Percentiles rank a stretch among this genome's conserved stretches.
These are phyloP conservation scores for Fusarium irregulare DNA, from an alignment of 2,329 filamentous ascomycete species.

Conservation along the genomic window DNA sequence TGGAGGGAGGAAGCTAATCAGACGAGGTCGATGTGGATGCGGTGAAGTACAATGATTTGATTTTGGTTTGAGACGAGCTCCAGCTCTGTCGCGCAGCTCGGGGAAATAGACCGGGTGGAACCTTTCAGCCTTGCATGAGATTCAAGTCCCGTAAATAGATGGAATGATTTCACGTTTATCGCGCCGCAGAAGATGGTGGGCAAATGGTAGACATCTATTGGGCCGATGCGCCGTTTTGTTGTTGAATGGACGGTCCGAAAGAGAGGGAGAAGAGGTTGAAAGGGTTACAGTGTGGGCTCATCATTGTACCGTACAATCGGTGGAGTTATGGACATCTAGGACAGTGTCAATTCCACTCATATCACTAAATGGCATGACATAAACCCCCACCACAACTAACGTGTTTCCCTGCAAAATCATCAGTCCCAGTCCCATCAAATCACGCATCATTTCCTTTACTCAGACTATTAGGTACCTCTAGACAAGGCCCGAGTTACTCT, in stretches of 20 bases:
- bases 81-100: conserved; percentile 7
- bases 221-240: conserved; percentile 39
- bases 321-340: rapidly evolving
- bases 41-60: conserved; percentile 23
- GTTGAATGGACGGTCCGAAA: conserved; percentile 40
- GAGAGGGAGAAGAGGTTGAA: conserved; percentile 6
- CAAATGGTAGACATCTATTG: conserved; percentile 42
- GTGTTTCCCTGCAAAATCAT: conserved; percentile 44
- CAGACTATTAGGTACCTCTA: conserved; percentile 5
- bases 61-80: conserved; percentile 4
- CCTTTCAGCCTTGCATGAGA: conserved; percentile 41
- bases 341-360: conserved; percentile 32
- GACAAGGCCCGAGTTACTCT: conserved; percentile 31
- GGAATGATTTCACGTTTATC: neutral
- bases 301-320: conserved; percentile 18
- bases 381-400: conserved; percentile 44
- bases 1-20: conserved; percentile 17
- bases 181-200: conserved; percentile 26
- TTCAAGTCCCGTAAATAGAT: conserved; percentile 26
- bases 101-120: conserved; percentile 32
- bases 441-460: conserved; percentile 47
- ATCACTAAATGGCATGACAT: conserved; percentile 42
- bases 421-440: conserved; percentile 46
- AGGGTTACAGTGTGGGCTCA: conserved; percentile 6
- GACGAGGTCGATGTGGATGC: conserved; percentile 31